Conservation (phyloP, 2,329 filamentous ascomycete species). For the Monilinia vaccinii-corymbosi region DNA sequence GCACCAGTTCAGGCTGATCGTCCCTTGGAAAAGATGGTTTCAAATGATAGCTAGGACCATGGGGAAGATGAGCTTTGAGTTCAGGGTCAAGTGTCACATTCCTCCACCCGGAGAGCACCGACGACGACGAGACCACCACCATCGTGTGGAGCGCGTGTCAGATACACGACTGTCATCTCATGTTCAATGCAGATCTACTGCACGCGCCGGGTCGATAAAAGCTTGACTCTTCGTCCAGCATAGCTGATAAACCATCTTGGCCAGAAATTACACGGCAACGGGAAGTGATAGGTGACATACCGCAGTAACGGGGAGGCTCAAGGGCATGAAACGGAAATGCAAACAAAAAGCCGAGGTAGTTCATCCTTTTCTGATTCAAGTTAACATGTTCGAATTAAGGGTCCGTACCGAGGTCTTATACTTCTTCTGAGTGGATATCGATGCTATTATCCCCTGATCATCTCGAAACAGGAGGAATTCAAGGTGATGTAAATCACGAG, state of each 20-base stretch:
- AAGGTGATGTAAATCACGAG: too few species aligned
- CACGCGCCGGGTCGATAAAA: not conserved
- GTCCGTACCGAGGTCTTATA: not conserved
- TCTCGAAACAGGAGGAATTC: not conserved
- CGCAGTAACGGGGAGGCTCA: too few species aligned
- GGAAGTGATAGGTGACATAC: too few species aligned
- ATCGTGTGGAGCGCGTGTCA: too few species aligned
- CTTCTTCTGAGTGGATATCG: not conserved
- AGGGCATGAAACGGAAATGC: not conserved
- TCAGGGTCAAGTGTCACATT: not conserved
- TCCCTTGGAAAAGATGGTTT: not conserved
- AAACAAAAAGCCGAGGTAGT: not conserved
- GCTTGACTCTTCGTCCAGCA: not conserved
- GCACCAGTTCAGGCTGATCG: not conserved
- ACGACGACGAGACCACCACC: too few species aligned
- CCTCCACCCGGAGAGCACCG: too few species aligned
- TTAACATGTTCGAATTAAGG: not conserved
- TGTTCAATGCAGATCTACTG: not conserved
- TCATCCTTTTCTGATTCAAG: not conserved
- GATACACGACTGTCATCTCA: slow-evolving; percentile 3
- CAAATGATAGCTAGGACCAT: not conserved
- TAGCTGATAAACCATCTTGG: not conserved
- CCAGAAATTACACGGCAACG: not conserved
- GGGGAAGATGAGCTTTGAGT: not conserved
- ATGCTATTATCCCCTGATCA: not conserved